phyloP scores from a whole-genome alignment of 1,139 yeast species.

The Pichia sp. region DNA sequence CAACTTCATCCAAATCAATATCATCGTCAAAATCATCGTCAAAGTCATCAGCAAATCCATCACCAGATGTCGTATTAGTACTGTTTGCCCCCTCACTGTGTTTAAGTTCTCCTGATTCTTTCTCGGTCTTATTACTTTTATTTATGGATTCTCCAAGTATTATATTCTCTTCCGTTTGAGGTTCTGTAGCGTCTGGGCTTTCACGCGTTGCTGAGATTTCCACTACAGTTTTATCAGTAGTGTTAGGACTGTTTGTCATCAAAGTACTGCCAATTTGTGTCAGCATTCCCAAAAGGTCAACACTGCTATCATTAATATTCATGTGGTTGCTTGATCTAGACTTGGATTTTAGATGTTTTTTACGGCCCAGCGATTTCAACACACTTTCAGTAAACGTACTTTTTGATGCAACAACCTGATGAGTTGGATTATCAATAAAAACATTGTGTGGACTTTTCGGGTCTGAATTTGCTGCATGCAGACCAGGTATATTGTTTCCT shows the following conservation, averaged over 20 bases:
- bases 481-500: neutral
- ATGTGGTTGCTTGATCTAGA: neutral
- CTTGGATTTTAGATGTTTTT: neutral
- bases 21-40: no score
- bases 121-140: no score
- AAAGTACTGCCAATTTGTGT: slow-evolving; percentile 16
- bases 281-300: slow-evolving; percentile 20
- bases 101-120: no score
- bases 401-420: slow-evolving; percentile 19
- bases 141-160: no score
- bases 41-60: no score
- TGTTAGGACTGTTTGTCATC: neutral
- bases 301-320: neutral
- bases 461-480: slow-evolving; percentile 17
- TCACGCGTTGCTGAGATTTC: no score
- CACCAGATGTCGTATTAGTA: no score
- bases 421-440: neutral
- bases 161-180: no score
- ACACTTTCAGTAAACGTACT: slow-evolving; percentile 20
- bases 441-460: slow-evolving; percentile 12
- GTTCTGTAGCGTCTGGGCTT: no score
- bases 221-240: no score
- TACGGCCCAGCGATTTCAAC: slow-evolving; percentile 11
- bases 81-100: no score
- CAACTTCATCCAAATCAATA: slow-evolving; percentile 22